Evolutionary conservation across 2,329 filamentous ascomycete genomes (phyloP), one percentile per base, ranked within the genome.

Genomic region (Sporothrix schenckii): DNA sequence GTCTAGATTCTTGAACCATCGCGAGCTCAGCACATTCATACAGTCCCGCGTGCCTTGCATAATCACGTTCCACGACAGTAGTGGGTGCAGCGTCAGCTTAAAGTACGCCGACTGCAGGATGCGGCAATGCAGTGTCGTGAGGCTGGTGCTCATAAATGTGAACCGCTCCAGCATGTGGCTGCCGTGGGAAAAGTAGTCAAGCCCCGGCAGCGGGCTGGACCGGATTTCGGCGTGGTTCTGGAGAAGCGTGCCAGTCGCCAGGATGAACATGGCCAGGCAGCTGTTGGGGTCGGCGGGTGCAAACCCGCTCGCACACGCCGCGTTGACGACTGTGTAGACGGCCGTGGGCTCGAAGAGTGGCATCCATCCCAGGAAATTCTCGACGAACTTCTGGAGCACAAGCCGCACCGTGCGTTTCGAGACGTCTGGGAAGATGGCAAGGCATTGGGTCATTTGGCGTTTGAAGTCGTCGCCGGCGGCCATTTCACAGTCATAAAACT

Each of bases 51-150:
- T 63, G 7, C 52, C 72, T 44, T 66, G 61, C 50, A 69, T 72
- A 19, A 73, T 70, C 39, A 65, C 34, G 66, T 73, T 73, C 72
- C 72, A 73, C 41, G 72, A 66, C 47, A 71, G 65, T 34, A 73
- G 54, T 2, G 72, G 68, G n/a, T 71, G 70, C 49, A 71, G 52
- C 11, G 68, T 52, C 24, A 72, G 67, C 63, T 71, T 70, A 47
- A 73, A 72, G 58, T 72, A 73, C 2, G 65, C 63, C 16, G 70
- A 69, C 68, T 73, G 72, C 47, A 73, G 70, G n/a, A 73, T 69
- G 30, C 70, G 70, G 72, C 72, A 72, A 30, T 73, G 72, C 50
- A 73, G 58, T 3, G 63, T 63, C 4, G 70, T 71, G 16, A 73
- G 63, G 27, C 56, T 70, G 41, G 68, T 44, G 54, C 66, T 61